Conservation (phyloP, 305 asterid species). For the Solanum hybrid region DNA sequence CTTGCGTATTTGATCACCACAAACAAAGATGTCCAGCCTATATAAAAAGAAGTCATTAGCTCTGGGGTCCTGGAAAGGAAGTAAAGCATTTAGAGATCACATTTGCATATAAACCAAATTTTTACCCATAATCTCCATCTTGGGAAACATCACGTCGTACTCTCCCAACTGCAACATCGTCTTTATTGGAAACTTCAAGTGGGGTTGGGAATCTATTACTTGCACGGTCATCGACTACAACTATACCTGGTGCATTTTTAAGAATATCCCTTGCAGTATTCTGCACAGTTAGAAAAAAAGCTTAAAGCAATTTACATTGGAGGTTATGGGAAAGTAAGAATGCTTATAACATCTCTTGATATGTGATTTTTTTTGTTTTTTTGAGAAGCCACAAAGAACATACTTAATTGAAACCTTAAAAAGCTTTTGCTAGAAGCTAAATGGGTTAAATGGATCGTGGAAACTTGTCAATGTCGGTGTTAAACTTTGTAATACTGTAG, state of each 20-base stretch:
- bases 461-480: neutral
- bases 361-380: neutral
- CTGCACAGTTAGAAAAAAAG: conserved; percentile 17
- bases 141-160: conserved; percentile 82
- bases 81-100: neutral
- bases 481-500: neutral
- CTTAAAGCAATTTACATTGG: neutral
- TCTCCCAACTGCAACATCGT: conserved; percentile 95
- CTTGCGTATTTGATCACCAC: conserved; percentile 94
- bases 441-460: neutral
- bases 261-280: conserved; percentile 70
- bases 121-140: conserved; percentile 80
- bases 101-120: neutral
- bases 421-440: neutral
- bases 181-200: conserved; percentile 71
- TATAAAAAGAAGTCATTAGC: neutral
- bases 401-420: neutral
- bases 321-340: neutral
- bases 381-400: neutral
- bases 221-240: conserved; percentile 77
- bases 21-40: conserved; percentile 85
- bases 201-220: conserved; percentile 83
- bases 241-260: conserved; percentile 67
- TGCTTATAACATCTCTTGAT: neutral
- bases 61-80: neutral